These are phyloP conservation scores for Tolypocladium guangdongense DNA, from an alignment of 2,329 filamentous ascomycete genomes.

Conservation along the genomic window DNA sequence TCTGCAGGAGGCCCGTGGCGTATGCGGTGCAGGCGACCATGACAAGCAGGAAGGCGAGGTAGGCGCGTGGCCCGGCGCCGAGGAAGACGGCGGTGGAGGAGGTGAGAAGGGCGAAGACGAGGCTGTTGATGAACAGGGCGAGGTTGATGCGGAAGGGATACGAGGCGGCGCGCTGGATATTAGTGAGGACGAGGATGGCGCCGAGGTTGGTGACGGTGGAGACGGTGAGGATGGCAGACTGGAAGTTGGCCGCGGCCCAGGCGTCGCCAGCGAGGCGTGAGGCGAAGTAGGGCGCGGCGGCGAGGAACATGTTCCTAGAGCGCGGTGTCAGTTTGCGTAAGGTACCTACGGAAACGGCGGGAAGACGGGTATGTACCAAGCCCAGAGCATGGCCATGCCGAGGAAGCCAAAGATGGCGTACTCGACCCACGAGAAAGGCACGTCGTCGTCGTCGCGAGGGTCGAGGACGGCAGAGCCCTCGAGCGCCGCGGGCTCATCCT, in stretches of 20 bases:
- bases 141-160: slow-evolving; percentile 79
- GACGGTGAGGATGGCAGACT: slow-evolving; percentile 78
- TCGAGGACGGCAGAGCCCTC: slow-evolving; percentile 14
- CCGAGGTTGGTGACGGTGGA: slow-evolving; percentile 74
- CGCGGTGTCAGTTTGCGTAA: background rate
- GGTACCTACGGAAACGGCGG: background rate
- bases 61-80: slow-evolving; percentile 48
- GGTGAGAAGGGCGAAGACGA: slow-evolving; percentile 66
- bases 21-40: slow-evolving; percentile 73
- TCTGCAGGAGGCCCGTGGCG: slow-evolving; percentile 80
- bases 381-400: slow-evolving; percentile 93
- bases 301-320: slow-evolving; percentile 92
- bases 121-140: slow-evolving; percentile 67
- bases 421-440: slow-evolving; percentile 71
- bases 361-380: slow-evolving; percentile 54
- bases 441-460: slow-evolving; percentile 18
- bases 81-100: slow-evolving; percentile 65
- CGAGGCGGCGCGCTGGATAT: slow-evolving; percentile 69
- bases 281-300: slow-evolving; percentile 88
- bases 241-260: slow-evolving; percentile 72
- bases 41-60: slow-evolving; percentile 71
- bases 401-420: slow-evolving; percentile 78
- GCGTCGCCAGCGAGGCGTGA: slow-evolving; percentile 61
- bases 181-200: slow-evolving; percentile 65
- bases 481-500: slow-evolving; percentile 10